These are phyloP conservation scores for Colletotrichum coccodes DNA, from an alignment of 2,329 filamentous ascomycete genomes.

Conservation along the genomic window DNA sequence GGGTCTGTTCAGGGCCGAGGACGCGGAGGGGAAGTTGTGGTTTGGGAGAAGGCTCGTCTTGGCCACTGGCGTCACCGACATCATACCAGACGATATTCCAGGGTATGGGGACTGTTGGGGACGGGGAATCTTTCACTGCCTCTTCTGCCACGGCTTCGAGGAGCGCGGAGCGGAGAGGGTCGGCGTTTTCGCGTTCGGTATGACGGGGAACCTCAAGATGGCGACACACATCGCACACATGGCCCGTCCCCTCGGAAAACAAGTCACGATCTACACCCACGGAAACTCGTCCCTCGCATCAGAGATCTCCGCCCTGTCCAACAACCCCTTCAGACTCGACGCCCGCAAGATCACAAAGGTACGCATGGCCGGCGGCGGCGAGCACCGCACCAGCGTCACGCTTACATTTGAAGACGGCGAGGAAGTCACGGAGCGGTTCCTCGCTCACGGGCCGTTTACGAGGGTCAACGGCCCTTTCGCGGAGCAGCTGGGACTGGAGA, in stretches of 20 bases:
- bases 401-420: conserved; percentile 53
- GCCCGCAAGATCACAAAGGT: conserved; percentile 42
- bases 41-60: conserved; percentile 64
- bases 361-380: conserved; percentile 36
- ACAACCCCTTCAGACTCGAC: conserved; percentile 50
- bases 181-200: conserved; percentile 56
- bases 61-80: conserved; percentile 63
- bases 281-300: conserved; percentile 46
- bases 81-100: conserved; percentile 58
- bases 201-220: conserved; percentile 41
- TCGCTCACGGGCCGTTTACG: conserved; percentile 49
- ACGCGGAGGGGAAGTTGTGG: conserved; percentile 54
- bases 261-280: conserved; percentile 63
- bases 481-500: conserved; percentile 54
- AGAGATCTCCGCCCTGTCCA: conserved; percentile 40
- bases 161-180: conserved; percentile 57
- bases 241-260: conserved; percentile 53
- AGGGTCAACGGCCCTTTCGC: conserved; percentile 52
- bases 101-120: conserved; percentile 68
- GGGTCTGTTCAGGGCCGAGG: conserved; percentile 48
- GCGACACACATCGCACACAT: conserved; percentile 53
- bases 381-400: conserved; percentile 38
- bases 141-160: conserved; percentile 70
- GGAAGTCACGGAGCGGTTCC: conserved; percentile 48
- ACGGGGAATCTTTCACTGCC: conserved; percentile 64